Evolutionary conservation across 2,329 filamentous ascomycete species (phyloP), one percentile per base, ranked within the genome.

Genomic region (Sporothrix brasiliensis): DNA sequence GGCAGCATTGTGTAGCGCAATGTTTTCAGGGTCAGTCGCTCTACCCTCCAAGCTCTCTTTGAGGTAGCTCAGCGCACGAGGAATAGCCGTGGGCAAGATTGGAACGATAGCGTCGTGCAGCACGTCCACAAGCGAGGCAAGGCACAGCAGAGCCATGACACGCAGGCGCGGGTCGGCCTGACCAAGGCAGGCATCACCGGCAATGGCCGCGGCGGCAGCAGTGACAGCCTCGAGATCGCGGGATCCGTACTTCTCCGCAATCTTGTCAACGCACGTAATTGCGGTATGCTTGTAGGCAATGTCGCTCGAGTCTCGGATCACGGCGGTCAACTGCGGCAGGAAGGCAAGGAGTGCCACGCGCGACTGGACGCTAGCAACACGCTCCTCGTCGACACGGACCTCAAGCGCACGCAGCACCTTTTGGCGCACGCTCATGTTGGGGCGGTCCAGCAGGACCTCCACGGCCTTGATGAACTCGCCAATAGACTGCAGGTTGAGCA

Each of bases 221-320:
- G 91, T 85, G 58, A 97, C 91, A 58, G 89, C 89, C 74, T 91
- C 88, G 1, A 91, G 85, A 76, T 97, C 92, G 79, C 94, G 96
- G 83, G 95, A 96, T 74, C 95, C 96, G 78, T 97, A 98, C 79
- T 94, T 94, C 80, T 97, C 94, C 2, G 92, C 88, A 73, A 99
- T 96, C 79, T 92, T 92, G 80, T 97, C 94, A 58, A 98, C 90
- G 75, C 94, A 98, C 49, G 89, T 89, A 73, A 99, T 89, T 0
- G 94, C 92, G 13, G 92, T 93, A 76, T 93, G 90, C 80, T 94
- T 93, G 78, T 95, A 90, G 39, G 88, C 85, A 68, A 91, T 86
- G 74, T 95, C 89, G 44, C 86, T 83, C 7, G 91, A 91, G 66
- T 91, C 87, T 69, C 90, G 84, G 71, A 99, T 88, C 60, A 96